Evolutionary conservation across 345 rosid genomes (phyloP), one percentile per base, ranked within the genome.

Genomic region (Pistacia atlantica): DNA sequence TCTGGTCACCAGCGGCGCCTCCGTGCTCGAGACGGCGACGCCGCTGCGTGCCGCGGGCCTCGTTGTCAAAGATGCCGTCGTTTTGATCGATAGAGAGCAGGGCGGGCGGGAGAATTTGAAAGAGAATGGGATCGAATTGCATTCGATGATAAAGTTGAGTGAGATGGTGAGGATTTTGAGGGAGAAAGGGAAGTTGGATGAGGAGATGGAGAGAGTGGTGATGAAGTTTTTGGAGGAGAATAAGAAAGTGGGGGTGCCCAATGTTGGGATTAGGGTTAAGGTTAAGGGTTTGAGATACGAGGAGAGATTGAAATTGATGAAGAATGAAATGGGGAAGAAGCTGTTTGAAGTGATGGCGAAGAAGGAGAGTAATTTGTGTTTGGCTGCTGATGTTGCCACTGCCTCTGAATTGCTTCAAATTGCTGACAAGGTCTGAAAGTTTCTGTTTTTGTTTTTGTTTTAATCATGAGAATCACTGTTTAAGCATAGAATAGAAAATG

Each of bases 341-440:
- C 74, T 92, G 56, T 96, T 87, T 83, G 97, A 92, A 75, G 79
- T 93, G 56, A 96, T 96, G 99, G 80, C 88, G 75, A 83, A 85
- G 89, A 96, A 96, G 75, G 88, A 93, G 85, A 93, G 91, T 22
- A 93, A 93, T 86, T 87, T 96, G 46, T 96, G 99, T 69, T 83
- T 96, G 73, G 99, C 99, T 52, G 99, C 98, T 35, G 99, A 95
- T 80, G 99, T 96, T 71, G 95, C 92, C 18, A 92, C 98, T 46
- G 97, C 97, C 4, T 88, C 89, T 22, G 97, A 96, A 79, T 87
- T 96, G 90, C 97, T 96, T 57, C 89, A 88, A 3, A 83, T 95
- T 52, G 99, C 98, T 6, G 96, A 95, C 31, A 92, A 95, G 89
- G 98, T 93, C 42, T 2, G 3, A 8, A 54, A 1, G 33, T 73